Evolutionary conservation across 768 basidiomycete genomes (phyloP).

Genomic region (Termitomyces sp.): DNA sequence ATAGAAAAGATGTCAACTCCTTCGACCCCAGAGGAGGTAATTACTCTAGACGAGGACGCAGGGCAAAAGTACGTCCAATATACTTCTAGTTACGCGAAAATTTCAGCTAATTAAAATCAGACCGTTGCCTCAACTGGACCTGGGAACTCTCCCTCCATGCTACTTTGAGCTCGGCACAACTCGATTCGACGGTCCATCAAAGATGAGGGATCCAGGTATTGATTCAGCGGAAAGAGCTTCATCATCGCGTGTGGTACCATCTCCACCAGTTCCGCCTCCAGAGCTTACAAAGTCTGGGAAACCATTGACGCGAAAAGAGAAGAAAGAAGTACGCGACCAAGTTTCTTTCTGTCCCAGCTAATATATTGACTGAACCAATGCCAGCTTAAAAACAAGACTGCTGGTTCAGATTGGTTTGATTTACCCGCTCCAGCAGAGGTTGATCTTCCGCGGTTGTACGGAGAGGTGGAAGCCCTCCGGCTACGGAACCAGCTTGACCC

Average conservation of each 20-base stretch:
- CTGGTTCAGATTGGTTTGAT: slow-evolving; percentile 85
- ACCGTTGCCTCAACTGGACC: slow-evolving; percentile 59
- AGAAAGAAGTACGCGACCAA: slow-evolving; percentile 51
- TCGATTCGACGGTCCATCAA: slow-evolving; percentile 37
- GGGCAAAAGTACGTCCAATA: slow-evolving; percentile 28
- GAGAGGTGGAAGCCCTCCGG: slow-evolving; percentile 85
- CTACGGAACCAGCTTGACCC: slow-evolving; percentile 87
- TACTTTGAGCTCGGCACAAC: slow-evolving; percentile 55
- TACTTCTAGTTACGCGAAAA: not conserved
- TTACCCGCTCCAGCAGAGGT: slow-evolving; percentile 78
- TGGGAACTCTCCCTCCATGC: slow-evolving; percentile 55
- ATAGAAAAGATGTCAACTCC: slow-evolving; percentile 21
- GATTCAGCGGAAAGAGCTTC: slow-evolving; percentile 47
- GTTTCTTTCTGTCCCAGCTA: not conserved
- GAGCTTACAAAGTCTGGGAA: slow-evolving; percentile 58
- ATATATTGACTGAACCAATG: not conserved
- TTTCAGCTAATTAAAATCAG: slow-evolving; percentile 23
- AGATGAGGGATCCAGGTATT: slow-evolving; percentile 58
- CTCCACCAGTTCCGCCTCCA: slow-evolving; percentile 58
- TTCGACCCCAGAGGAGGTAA: slow-evolving; percentile 39
- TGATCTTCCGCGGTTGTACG: slow-evolving; percentile 72
- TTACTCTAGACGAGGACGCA: slow-evolving; percentile 37
- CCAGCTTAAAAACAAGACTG: slow-evolving; percentile 66
- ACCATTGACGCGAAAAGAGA: slow-evolving; percentile 65
- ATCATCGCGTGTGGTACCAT: slow-evolving; percentile 44